Evolutionary conservation across 2,329 filamentous ascomycete species (phyloP).

Genomic region (Epichloe hybrida): DNA sequence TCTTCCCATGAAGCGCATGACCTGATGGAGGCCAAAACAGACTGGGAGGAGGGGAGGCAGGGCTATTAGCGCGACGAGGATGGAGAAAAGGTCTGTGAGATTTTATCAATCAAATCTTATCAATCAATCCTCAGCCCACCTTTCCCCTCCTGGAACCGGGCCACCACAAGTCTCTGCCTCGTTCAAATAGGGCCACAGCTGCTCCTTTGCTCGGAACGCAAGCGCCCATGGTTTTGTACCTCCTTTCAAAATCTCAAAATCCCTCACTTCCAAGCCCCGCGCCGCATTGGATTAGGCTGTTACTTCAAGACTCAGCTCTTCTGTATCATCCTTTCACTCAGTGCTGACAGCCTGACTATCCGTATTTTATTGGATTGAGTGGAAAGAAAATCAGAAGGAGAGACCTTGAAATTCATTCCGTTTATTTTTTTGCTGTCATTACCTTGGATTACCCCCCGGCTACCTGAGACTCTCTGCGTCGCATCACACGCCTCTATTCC

Average conservation of each 20-base stretch:
- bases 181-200: slow-evolving; percentile 5
- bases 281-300: background rate
- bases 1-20: too few species aligned
- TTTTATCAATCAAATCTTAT: slow-evolving; percentile 36
- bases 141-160: slow-evolving; percentile 21
- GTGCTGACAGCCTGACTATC: background rate
- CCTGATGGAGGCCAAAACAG: background rate
- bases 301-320: background rate
- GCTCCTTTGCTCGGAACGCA: slow-evolving; percentile 3
- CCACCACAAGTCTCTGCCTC: slow-evolving; percentile 7
- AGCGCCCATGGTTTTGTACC: background rate
- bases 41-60: background rate
- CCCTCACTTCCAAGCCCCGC: background rate
- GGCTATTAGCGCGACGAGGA: background rate
- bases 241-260: background rate
- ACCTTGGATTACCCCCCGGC: background rate
- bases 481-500: background rate
- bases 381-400: background rate
- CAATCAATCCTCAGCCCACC: slow-evolving; percentile 28
- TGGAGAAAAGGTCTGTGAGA: background rate
- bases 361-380: background rate
- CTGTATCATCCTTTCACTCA: background rate
- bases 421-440: background rate
- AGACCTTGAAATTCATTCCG: background rate
- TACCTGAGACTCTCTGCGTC: background rate